Base-by-base conservation (phyloP, 2,329 filamentous ascomycete species). In the Penicillium hesseltinei region DNA sequence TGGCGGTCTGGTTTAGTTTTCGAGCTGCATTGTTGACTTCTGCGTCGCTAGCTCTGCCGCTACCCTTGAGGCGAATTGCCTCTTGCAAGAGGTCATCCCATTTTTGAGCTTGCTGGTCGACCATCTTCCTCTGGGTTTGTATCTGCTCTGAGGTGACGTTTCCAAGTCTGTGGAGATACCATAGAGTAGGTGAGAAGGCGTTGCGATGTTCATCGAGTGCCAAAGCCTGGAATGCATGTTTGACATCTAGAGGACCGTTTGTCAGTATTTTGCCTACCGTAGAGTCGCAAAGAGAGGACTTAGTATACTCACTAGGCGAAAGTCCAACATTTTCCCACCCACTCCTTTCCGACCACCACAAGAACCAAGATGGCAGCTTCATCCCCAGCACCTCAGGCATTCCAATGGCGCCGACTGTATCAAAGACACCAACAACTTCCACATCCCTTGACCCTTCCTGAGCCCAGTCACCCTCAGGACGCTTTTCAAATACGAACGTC, bases 161-260 rank as follows among this genome's bases (percentile, higher is more conserved):
- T 35, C 60, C 61, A 10, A 62, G 59, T 9, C 61, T 54, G 7
- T 77, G 75, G 35, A 80, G 76, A 51, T 80, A 77, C 81, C 81
- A 84, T 0, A 84, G 67, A 0, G 81, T 81, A 0, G 82, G 82
- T 0, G 74, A 73, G 60, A 82, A 84, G 0, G 81, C 78, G 10
- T 64, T 63, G 19, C 74, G 67, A 38, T 71, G 68, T 56, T 77
- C 75, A 51, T 77, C 75, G 4, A 77, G 62, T 1, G 72, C 71
- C 13, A 77, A 57, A 13, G 74, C 74, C 33, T 77, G 74, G 60
- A 75, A 77, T 10, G 74, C 75, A 55, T 75, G 66, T 48, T 69
- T 64, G 25, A 77, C 69, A 39, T 71, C 67, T 65, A 33, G 54
- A 3, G 9, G 21, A 35, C 10, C 11, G 17, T 39, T 8, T 36